Evolutionary conservation across 31 red algal species (phyloP), one percentile per base, ranked within the genome.

Genomic region (Porphyra umbilicalis): DNA sequence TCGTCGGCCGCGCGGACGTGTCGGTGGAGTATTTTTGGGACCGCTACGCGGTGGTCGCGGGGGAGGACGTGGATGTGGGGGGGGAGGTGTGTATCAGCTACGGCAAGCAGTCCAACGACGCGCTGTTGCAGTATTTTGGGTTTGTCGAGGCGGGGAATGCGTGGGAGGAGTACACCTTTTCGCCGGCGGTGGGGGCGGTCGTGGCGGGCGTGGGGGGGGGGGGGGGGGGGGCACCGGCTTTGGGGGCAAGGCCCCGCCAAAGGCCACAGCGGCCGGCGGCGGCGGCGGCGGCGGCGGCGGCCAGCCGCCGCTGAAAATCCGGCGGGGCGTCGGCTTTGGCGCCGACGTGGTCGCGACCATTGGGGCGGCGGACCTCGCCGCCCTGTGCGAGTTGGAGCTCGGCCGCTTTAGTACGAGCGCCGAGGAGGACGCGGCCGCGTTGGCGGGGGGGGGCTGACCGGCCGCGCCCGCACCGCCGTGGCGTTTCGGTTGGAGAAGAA

Each of bases 71-170:
- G 37, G n/a, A 80, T 20, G 34, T 79, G 34, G 88, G 81, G 46
- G 83, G 90, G 16, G 80, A 99, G 83, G 93, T 99, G 9, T 95
- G 88, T 76, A 96, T 99, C 38, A 94, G 91, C 32, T 99, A 99
- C 81, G 97, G 97, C 18, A 36, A 78, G 33, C 90, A 88, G 78
- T 90, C 88, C 79, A 99, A 99, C 85, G 94, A 95, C 77, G 75
- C 93, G 33, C 92, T 99, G 79, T 33, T 95, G 77, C 90, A 92
- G 35, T 93, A 86, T 39, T 99, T 91, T 81, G 90, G 93, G 37
- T 99, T 99, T 84, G 92, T 96, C 20, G 93, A 96, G 44, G 86
- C 91, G 6, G 79, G 86, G 37, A 99, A 96, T 71, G 88, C 91
- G 33, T 67, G 37, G 32, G 97, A 99, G 57, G 91, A 78, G n/a